These are phyloP conservation scores for Cryptococcus maquisensis DNA, from an alignment of 1,284 basidiomycete genomes.

Conservation along the genomic window DNA sequence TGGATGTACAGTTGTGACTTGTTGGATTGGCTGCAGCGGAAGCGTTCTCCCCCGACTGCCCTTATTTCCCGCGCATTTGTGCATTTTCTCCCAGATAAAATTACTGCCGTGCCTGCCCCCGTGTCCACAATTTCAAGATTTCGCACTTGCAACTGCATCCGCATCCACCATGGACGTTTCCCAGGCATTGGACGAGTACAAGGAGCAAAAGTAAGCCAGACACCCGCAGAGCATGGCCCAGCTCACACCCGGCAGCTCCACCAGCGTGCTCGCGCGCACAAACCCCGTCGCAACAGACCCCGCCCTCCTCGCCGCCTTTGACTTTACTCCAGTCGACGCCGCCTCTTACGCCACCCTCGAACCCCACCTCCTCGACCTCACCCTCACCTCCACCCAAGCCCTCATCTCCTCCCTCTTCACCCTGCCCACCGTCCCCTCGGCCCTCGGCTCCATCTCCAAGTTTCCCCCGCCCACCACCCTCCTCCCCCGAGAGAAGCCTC, in stretches of 20 bases:
- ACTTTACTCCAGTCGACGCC: constrained; percentile 77
- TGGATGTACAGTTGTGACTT: constrained; percentile 1
- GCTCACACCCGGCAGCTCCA: constrained; percentile 25
- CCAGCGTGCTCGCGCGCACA: constrained; percentile 65
- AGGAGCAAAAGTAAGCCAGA: constrained; percentile 33
- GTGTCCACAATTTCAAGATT: not conserved
- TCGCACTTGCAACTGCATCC: not conserved
- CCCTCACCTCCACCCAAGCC: constrained; percentile 79
- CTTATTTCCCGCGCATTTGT: not conserved
- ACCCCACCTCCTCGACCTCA: constrained; percentile 70
- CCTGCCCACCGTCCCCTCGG: constrained; percentile 71
- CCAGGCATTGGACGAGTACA: constrained; percentile 38
- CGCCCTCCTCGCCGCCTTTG: constrained; percentile 78
- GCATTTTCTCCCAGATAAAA: not conserved
- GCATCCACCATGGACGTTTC: constrained; percentile 40
- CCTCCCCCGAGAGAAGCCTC: constrained; percentile 83
- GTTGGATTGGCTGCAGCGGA: not conserved
- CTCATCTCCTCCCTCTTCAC: constrained; percentile 76
- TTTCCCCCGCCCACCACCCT: constrained; percentile 71
- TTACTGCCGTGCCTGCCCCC: not conserved
- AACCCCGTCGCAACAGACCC: constrained; percentile 76
- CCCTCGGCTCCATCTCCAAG: constrained; percentile 77
- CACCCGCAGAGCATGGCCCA: not conserved
- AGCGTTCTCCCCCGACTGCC: not conserved
- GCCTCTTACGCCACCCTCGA: constrained; percentile 66